phyloP scores from a whole-genome alignment of 805 yeast genomes.

The Starmerella bombi region DNA sequence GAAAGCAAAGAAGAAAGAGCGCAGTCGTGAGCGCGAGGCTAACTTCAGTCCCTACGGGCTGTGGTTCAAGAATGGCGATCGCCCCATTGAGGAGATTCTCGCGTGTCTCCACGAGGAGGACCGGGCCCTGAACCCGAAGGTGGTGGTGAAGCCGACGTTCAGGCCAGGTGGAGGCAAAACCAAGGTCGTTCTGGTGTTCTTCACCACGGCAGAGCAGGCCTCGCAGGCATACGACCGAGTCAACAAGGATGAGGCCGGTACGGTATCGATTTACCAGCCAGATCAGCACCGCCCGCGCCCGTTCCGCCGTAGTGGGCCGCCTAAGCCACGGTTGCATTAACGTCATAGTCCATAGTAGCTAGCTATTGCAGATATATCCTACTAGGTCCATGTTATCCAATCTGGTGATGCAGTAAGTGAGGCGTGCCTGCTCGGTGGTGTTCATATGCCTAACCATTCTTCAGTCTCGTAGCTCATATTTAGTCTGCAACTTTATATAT shows the following conservation, averaged over 20 bases:
- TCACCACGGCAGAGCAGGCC: slow-evolving; percentile 28
- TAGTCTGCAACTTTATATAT: too few relatives aligned
- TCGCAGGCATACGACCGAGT: slow-evolving; percentile 28
- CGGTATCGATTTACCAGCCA: slow-evolving; percentile 16
- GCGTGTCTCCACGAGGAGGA: slow-evolving; percentile 27
- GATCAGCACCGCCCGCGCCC: slow-evolving; percentile 5
- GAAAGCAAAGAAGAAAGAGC: slow-evolving; percentile 5
- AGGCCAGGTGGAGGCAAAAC: slow-evolving; percentile 16
- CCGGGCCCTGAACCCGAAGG: slow-evolving; percentile 24
- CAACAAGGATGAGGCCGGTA: slow-evolving; percentile 26
- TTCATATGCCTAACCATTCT: too few relatives aligned
- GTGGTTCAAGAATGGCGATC: slow-evolving; percentile 30
- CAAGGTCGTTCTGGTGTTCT: slow-evolving; percentile 29
- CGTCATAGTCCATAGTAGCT: too few relatives aligned
- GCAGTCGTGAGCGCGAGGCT: neutral
- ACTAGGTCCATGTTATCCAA: too few relatives aligned
- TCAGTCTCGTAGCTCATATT: too few relatives aligned
- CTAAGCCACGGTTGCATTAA: too few relatives aligned
- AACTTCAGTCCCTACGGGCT: slow-evolving; percentile 21
- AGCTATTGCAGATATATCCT: too few relatives aligned
- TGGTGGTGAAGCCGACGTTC: slow-evolving; percentile 22
- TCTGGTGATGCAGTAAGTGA: too few relatives aligned
- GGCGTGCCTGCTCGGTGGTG: too few relatives aligned
- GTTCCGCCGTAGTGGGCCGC: neutral
- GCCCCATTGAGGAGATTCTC: slow-evolving; percentile 25